Evolutionary conservation across 352 stramenopile species (phyloP), one percentile per base, ranked within the genome.

Genomic region (Globisporangium echinulatum): DNA sequence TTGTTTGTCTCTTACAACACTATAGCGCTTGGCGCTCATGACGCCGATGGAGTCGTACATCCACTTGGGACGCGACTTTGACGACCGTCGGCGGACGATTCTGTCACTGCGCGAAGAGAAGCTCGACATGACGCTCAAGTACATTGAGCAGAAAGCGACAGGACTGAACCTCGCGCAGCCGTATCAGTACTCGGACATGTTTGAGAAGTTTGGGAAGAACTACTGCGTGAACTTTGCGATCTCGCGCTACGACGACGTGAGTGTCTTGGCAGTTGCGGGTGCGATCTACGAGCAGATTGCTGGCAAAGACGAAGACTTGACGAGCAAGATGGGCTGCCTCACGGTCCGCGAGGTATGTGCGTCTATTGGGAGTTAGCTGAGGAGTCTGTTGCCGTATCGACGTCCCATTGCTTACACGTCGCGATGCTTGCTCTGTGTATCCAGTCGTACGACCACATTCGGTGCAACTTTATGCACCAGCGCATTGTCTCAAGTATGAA

Each of bases 381-480:
- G 17, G 17, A 19, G 17, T 19, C 17, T 19, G 17, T 19, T 19
- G 17, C 2, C 39, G 39, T 43, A 9, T 43, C 39, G 6, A 9
- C 39, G 39, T 9, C 9, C 6, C 9, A 9, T 10, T 43, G 39
- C 39, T 9, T 7, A 43, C 39, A 7, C 39, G 39, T 43, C 39
- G 39, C 39, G 39, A 43, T 43, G 39, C 39, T 43, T 56, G 52
- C 14, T 14, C 9, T 56, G 19, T 43, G 39, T 43, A 43, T 9
- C 6, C 39, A 77, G 69, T 85, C 74, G 38, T 87, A 87, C 46
- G 81, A 88, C 61, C 77, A 76, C 52, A 87, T 88, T 57, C 85
- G 85, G 59, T 90, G 81, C 66, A 88, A 88, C 59, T 88, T 88
- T 48, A 83, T 90, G 72, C 81, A 90, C 55, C 81, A 90, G 52